Percentiles rank a stretch among this genome's conserved stretches.
Conservation (phyloP, 2,329 filamentous ascomycete genomes). For the Stagonosporopsis tanaceti region DNA sequence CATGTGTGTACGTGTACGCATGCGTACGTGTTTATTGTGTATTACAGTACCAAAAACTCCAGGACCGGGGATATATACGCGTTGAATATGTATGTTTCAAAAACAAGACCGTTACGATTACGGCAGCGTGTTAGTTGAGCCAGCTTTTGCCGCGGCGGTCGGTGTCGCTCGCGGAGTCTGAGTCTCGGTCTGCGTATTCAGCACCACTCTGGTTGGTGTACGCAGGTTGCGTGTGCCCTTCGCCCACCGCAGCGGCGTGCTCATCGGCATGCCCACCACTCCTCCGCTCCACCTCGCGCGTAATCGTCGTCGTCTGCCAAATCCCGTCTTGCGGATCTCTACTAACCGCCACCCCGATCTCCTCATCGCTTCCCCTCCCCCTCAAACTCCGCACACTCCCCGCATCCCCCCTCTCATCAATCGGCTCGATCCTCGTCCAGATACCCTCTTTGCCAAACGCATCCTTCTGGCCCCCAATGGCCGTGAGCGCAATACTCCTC, state of each 20-base stretch:
- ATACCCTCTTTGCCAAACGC: constrained; percentile 3
- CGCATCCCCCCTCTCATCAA: constrained; percentile 6
- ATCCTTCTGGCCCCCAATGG: not conserved
- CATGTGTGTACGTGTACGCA: no score
- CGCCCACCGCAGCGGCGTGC: no score
- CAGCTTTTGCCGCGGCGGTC: constrained; percentile 1
- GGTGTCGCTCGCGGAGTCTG: not conserved
- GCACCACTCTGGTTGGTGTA: no score
- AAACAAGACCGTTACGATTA: not conserved
- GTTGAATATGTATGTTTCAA: not conserved
- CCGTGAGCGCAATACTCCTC: constrained; percentile 5
- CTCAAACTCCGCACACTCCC: not conserved
- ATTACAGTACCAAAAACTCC: not conserved
- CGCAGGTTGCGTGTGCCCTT: no score
- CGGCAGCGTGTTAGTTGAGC: not conserved
- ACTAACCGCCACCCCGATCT: not conserved
- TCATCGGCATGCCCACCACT: no score
- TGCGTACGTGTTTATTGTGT: no score
- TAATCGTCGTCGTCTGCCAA: constrained; percentile 13
- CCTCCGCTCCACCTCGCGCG: not conserved
- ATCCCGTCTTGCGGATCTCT: constrained; percentile 2
- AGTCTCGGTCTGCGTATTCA: not conserved
- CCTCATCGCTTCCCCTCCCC: constrained; percentile 6
- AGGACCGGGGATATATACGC: constrained; percentile 13
- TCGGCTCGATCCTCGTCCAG: constrained; percentile 13